Percentiles rank a stretch among this genome's conserved stretches.
phyloP scores from a whole-genome alignment of 129 eudicot species.

The Chrysanthemum seticuspe region DNA sequence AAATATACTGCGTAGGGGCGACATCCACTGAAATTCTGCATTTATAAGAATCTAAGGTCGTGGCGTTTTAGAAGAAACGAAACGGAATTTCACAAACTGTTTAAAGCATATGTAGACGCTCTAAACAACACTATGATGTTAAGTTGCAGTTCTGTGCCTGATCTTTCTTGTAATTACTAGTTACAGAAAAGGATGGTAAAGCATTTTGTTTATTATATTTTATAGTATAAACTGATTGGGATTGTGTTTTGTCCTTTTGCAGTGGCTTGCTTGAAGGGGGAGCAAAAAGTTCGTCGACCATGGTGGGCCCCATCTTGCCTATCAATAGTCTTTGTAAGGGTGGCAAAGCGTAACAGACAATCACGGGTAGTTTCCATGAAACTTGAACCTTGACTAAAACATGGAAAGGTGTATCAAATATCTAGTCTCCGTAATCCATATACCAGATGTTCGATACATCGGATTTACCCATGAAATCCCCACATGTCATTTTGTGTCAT shows the following conservation, averaged over 20 bases:
- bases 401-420: conserved; percentile 26
- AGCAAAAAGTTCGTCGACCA: conserved; percentile 87
- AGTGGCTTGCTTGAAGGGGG: conserved; percentile 99
- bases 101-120: neutral
- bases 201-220: no score
- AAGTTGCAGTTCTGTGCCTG: neutral
- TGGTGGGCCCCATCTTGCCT: conserved; percentile 99
- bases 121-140: neutral
- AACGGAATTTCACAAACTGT: neutral
- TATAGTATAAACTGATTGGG: neutral
- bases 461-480: conserved; percentile 12
- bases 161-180: neutral
- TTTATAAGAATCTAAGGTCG: neutral
- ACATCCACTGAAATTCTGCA: neutral
- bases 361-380: conserved; percentile 87
- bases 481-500: conserved; percentile 32
- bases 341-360: conserved; percentile 73
- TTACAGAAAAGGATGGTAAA: neutral
- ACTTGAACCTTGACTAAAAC: conserved; percentile 64
- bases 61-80: neutral
- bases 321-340: conserved; percentile 69
- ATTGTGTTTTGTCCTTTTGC: conserved; percentile 11
- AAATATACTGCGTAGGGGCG: neutral
- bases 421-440: conserved; percentile 20
- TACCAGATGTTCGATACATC: conserved; percentile 23